Evolutionary conservation across 2,329 filamentous ascomycete species (phyloP).

Genomic region (Orbilia blumenaviensis): DNA sequence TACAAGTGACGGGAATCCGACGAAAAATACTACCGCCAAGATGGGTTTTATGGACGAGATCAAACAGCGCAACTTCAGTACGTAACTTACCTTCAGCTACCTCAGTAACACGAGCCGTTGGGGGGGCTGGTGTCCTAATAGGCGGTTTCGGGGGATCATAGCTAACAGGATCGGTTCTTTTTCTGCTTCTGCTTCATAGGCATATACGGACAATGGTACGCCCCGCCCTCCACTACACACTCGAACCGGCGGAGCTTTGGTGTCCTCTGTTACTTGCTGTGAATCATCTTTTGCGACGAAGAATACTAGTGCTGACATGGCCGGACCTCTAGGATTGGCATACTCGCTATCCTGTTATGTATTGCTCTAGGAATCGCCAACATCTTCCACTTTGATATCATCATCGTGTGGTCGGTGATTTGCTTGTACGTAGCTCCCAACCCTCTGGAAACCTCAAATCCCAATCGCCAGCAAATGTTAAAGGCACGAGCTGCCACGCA

Average conservation of each 20-base stretch:
- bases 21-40: conserved; percentile 61
- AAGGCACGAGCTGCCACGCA: background rate
- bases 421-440: conserved; percentile 65
- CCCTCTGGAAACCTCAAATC: background rate
- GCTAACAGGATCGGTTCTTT: conserved; percentile 51
- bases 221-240: conserved; percentile 47
- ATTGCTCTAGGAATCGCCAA: conserved; percentile 75
- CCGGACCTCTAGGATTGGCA: conserved; percentile 68
- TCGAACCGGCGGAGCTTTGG: background rate
- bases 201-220: conserved; percentile 81
- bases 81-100: conserved; percentile 60
- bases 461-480: too few species aligned
- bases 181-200: too few species aligned
- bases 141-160: conserved; percentile 8
- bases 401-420: conserved; percentile 64
- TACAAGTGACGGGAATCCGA: conserved; percentile 33
- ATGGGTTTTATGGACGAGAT: conserved; percentile 78
- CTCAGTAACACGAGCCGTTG: conserved; percentile 20
- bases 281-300: conserved; percentile 7
- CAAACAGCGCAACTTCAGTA: conserved; percentile 78
- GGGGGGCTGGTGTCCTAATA: conserved; percentile 22
- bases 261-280: too few species aligned
- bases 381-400: conserved; percentile 68
- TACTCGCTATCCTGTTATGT: conserved; percentile 76
- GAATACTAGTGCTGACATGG: conserved; percentile 27